These are phyloP conservation scores for Brassica rapa DNA, from an alignment of 345 rosid genomes.

Conservation along the genomic window DNA sequence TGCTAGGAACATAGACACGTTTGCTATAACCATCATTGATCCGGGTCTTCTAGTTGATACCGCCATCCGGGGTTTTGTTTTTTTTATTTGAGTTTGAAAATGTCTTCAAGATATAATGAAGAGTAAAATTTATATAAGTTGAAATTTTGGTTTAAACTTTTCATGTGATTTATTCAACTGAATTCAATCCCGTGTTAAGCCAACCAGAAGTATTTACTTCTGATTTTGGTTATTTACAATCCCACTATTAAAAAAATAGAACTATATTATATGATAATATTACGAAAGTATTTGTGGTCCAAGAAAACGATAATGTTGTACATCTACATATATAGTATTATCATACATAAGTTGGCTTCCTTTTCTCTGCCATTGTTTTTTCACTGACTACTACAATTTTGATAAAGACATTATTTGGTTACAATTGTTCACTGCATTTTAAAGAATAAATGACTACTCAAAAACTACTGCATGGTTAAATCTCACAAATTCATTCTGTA, in stretches of 20 bases:
- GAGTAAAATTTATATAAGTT: conserved; percentile 18
- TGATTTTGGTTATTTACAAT: neutral
- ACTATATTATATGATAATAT: neutral
- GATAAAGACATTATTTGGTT: neutral
- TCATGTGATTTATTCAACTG: neutral
- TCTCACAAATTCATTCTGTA: neutral
- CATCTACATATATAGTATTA: neutral
- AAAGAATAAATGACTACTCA: neutral
- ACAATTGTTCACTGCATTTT: neutral
- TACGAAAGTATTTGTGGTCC: neutral
- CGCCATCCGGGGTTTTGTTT: conserved; percentile 9
- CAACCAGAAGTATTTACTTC: conserved; percentile 15
- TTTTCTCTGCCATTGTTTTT: neutral
- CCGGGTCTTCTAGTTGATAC: neutral
- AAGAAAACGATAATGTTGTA: neutral
- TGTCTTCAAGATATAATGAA: neutral
- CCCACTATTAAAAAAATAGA: neutral
- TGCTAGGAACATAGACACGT: conserved; percentile 16
- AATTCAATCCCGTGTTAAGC: conserved; percentile 12
- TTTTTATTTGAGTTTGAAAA: neutral
- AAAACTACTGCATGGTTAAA: neutral
- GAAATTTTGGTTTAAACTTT: neutral
- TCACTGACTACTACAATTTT: neutral
- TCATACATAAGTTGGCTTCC: conserved; percentile 3
- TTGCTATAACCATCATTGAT: conserved; percentile 3